Conservation (phyloP, 2,329 filamentous ascomycete species). For the Diaporthe sp. region DNA sequence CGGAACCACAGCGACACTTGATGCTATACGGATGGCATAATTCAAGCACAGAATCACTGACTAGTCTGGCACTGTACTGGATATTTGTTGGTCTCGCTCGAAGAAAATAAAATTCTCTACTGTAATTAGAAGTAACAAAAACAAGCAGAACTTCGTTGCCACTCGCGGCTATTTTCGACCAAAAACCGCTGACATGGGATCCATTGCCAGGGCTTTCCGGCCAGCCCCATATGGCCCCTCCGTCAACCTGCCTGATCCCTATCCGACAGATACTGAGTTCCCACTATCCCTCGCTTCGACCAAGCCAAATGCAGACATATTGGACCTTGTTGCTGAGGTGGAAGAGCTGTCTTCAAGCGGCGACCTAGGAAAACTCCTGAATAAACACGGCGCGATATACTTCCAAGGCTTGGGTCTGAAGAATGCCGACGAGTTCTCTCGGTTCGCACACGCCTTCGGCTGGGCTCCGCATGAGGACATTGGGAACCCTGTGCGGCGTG, state of each 20-base stretch:
- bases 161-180: too few species aligned
- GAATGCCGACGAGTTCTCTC: constrained; percentile 44
- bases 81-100: neutral
- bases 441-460: constrained; percentile 47
- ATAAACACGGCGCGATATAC: neutral
- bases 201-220: neutral
- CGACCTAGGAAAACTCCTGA: neutral
- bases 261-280: neutral
- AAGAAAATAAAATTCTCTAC: neutral
- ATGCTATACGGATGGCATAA: neutral
- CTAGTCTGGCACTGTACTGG: too few species aligned
- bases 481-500: constrained; percentile 46
- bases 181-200: neutral
- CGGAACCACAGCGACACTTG: neutral
- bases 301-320: neutral
- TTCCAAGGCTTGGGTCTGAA: neutral
- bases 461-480: constrained; percentile 46
- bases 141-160: neutral
- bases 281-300: neutral
- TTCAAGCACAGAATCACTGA: neutral
- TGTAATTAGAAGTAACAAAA: neutral
- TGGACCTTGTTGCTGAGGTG: neutral
- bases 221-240: constrained; percentile 2
- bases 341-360: constrained; percentile 3
- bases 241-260: neutral